Evolutionary conservation across 140 eudicot species (phyloP).

Genomic region (Artemisia princeps): DNA sequence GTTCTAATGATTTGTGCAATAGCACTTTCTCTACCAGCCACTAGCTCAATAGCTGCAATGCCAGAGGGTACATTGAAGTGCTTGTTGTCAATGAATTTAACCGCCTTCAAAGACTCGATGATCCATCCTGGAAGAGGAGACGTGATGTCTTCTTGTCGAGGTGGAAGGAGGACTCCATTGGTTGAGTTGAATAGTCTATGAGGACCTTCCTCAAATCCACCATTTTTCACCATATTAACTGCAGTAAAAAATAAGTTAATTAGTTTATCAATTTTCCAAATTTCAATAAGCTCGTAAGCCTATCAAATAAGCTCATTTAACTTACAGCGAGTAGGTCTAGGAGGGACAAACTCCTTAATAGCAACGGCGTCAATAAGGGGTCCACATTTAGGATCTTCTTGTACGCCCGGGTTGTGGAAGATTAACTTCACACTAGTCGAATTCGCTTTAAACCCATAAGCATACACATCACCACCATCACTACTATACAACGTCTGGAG

Average conservation of each 20-base stretch:
- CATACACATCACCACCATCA: slow-evolving; percentile 63
- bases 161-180: slow-evolving; percentile 68
- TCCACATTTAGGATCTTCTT: slow-evolving; percentile 78
- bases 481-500: slow-evolving; percentile 71
- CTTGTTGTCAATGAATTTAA: slow-evolving; percentile 49
- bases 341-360: slow-evolving; percentile 63
- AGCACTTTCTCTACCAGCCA: slow-evolving; percentile 83
- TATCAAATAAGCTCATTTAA: not conserved
- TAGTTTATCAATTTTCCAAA: too few species aligned
- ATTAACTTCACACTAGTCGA: slow-evolving; percentile 36
- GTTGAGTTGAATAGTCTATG: slow-evolving; percentile 47
- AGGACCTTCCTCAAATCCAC: slow-evolving; percentile 75
- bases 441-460: slow-evolving; percentile 57
- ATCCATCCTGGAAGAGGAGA: slow-evolving; percentile 89
- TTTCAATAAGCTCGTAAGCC: too few species aligned
- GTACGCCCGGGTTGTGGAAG: slow-evolving; percentile 59
- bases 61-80: slow-evolving; percentile 66
- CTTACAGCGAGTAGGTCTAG: slow-evolving; percentile 32
- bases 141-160: slow-evolving; percentile 50
- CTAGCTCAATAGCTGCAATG: slow-evolving; percentile 49
- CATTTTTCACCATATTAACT: slow-evolving; percentile 59
- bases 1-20: slow-evolving; percentile 58
- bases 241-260: not conserved
- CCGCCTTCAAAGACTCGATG: slow-evolving; percentile 69
- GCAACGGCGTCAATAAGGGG: slow-evolving; percentile 75